Base-by-base conservation (phyloP, 176 grass and related monocot species). In the Olyra latifolia region DNA sequence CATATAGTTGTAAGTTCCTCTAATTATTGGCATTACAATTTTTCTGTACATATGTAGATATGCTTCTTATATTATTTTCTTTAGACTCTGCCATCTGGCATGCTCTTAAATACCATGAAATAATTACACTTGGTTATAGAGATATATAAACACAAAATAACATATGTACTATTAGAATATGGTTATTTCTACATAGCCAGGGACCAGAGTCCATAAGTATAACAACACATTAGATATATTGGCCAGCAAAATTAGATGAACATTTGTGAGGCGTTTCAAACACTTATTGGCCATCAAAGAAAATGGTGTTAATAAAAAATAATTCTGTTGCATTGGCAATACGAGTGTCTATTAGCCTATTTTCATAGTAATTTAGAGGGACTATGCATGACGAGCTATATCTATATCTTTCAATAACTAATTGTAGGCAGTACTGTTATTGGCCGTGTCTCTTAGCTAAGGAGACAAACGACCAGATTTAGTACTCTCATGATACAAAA, bases 1-100 rank as follows among this genome's bases (percentile, higher is more conserved):
- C 57, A 53, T 9, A 63, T 42, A 39, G 17, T 11, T 56, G 80
- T 83, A 83, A 66, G 81, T 83, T 75, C 38, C 7, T 48, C 39
- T 1, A 0, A 14, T 7, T 46, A 8, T 46, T 71, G 7, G 4
- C 8, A 1, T 15, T 71, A 28, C 7, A 46, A 17, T 71, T 30
- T 40, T 7, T 7, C 2, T 27, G 9, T 71, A 48, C 7, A 0
- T 47, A 49, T 4, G 5, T 15, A 19, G 0, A 4, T 25, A 11
- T 49, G 15, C n/a, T 68, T 68, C 10, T 27, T 46, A 7, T 10
- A 45, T 7, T n/a, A 2, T 11, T 46, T 69, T 23, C 41, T 45
- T 5, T 23, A 69, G 22, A 22, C 46, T 69, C 0, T 41, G 13
- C 28, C 17, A 35, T 35, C 17, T 2, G 35, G 1, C 12, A 10